These are phyloP conservation scores for Biancaea sappan DNA, from an alignment of 306 rosid genomes.

Conservation along the genomic window DNA sequence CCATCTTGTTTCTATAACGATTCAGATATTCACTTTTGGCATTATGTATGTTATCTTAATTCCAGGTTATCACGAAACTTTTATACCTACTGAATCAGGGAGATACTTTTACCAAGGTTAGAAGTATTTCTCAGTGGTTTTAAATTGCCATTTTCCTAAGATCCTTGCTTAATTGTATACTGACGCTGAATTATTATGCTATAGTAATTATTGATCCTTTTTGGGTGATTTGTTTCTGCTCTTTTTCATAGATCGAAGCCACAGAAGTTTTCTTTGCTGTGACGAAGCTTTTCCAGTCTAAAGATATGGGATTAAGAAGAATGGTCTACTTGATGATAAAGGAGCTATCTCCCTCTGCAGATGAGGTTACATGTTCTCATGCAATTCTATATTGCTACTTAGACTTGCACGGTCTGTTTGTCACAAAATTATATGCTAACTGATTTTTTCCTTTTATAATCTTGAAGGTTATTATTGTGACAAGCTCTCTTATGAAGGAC, in stretches of 20 bases:
- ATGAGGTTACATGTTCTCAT: constrained; percentile 62
- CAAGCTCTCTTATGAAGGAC: constrained; percentile 99
- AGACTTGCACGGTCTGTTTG: neutral
- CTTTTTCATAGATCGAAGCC: constrained; percentile 75
- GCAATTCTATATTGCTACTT: constrained; percentile 26
- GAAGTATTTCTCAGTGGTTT: neutral
- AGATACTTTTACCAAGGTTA: constrained; percentile 90
- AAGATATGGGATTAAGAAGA: constrained; percentile 96
- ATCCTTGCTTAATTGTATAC: constrained; percentile 20
- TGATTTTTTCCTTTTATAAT: constrained; percentile 19
- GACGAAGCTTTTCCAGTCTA: constrained; percentile 93
- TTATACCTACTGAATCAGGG: constrained; percentile 93
- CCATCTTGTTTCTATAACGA: neutral
- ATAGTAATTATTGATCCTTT: constrained; percentile 17
- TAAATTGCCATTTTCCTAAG: constrained; percentile 4
- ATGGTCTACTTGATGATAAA: constrained; percentile 97
- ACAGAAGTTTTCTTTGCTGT: constrained; percentile 98
- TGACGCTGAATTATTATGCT: constrained; percentile 3
- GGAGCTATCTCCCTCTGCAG: constrained; percentile 95
- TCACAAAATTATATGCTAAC: constrained; percentile 41
- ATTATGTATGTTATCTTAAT: constrained; percentile 12
- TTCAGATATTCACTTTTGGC: constrained; percentile 35
- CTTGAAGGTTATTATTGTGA: constrained; percentile 85
- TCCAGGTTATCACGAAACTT: constrained; percentile 93
- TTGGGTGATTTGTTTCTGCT: constrained; percentile 25